Evolutionary conservation across 352 stramenopile genomes (phyloP), one percentile per base, ranked within the genome.

Genomic region (Plasmopara viticola): DNA sequence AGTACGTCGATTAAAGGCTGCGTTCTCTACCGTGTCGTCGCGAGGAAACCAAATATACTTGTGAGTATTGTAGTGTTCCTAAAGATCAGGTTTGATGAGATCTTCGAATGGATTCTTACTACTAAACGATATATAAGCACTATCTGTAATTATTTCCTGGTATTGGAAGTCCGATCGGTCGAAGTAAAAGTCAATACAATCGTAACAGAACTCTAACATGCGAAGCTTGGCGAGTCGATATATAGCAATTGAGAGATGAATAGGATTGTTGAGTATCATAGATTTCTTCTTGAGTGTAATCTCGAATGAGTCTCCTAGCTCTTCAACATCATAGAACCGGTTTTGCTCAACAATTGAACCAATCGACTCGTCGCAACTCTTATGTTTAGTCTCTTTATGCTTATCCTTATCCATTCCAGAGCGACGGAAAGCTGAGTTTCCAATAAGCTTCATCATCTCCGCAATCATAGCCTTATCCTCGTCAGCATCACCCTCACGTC

Each of bases 231-330:
- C 33, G 0, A 51, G 18, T 18, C 44, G 48, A 37, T 53, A 53
- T 15, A 47, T 53, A 31, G 48, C 48, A n/a, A 53, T 53, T n/a
- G 37, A 39, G 7, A 53, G 25, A 13, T 53, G 37, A 40, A 53
- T 34, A 5, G 37, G 37, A 31, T 44, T 49, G 31, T 28, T 48
- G 25, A 17, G 35, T 17, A 33, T 45, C 17, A 44, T 29, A n/a
- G 7, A 18, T 14, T 31, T n/a, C 14, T 51, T 46, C 28, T 50
- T 50, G n/a, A 13, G 18, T 4, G 4, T 28, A 4, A 44, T 18
- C 10, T 44, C 39, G 39, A 5, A 20, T 6, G 14, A 12, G 25
- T 18, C 39, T 12, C 18, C n/a, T 15, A 15, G 18, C 18, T 44
- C 5, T 28, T 20, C 14, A 28, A 20, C 30, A 34, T n/a, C n/a